phyloP scores from a whole-genome alignment of 257 asterid species.

The Rauvolfia tetraphylla region DNA sequence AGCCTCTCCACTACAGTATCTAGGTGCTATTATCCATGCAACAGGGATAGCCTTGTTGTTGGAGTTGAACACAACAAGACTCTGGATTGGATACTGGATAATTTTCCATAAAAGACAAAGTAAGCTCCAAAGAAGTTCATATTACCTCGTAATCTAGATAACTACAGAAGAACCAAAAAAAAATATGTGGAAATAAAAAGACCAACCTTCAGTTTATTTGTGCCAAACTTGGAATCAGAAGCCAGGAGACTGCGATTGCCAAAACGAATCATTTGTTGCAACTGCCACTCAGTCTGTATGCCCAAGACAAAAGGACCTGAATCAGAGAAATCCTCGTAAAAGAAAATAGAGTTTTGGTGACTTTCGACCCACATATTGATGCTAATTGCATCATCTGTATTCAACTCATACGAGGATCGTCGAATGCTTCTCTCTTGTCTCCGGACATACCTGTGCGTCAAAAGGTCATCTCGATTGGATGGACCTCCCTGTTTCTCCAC shows the following conservation, averaged over 20 bases:
- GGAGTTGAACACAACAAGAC: slow-evolving; percentile 94
- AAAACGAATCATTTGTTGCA: slow-evolving; percentile 92
- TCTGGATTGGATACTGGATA: slow-evolving; percentile 80
- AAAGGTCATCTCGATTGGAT: slow-evolving; percentile 84
- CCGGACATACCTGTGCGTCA: slow-evolving; percentile 93
- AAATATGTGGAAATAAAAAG: slow-evolving; percentile 3
- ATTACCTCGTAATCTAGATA: not conserved
- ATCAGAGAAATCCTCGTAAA: slow-evolving; percentile 75
- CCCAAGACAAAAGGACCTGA: slow-evolving; percentile 79
- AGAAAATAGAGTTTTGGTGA: slow-evolving; percentile 73
- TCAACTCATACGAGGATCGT: slow-evolving; percentile 67
- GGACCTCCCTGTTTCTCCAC: slow-evolving; percentile 98
- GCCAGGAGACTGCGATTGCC: slow-evolving; percentile 79
- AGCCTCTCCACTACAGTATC: slow-evolving; percentile 55
- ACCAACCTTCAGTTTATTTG: slow-evolving; percentile 84
- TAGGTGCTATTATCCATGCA: slow-evolving; percentile 85
- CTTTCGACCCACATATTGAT: slow-evolving; percentile 69
- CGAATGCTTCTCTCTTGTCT: slow-evolving; percentile 88
- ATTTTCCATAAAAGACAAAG: slow-evolving; percentile 34
- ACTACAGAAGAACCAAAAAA: slow-evolving; percentile 5
- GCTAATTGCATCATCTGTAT: slow-evolving; percentile 79
- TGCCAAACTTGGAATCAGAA: slow-evolving; percentile 71
- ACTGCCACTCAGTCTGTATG: slow-evolving; percentile 97
- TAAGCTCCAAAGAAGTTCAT: slow-evolving; percentile 32
- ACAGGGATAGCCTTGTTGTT: slow-evolving; percentile 98